Base-by-base conservation (phyloP, 768 basidiomycete species). In the Psilocybe cyanescens region DNA sequence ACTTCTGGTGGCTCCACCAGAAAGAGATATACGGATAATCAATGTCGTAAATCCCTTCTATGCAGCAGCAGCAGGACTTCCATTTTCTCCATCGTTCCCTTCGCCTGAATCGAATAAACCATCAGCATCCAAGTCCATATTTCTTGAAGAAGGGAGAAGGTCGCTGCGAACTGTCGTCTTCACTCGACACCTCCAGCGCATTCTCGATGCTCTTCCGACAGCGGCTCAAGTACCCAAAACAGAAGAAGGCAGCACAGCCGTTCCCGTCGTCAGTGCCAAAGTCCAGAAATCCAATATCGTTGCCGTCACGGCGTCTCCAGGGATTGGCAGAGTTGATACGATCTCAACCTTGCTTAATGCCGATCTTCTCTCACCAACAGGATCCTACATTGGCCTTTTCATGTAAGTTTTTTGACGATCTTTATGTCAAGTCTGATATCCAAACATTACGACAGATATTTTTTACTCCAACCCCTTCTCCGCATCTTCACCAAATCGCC, bases 31-130 rank as follows among this genome's bases (percentile, higher is more conserved):
- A 45, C 89, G 95, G n/a, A 85, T 97, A 64, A 79, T 98, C 70
- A 88, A 88, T 58, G 80, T 95, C 44, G 83, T 96, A 70, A 94
- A 95, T 60, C 94, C 94, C 2, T 93, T 94, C 66, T 97, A 97
- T 67, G 88, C 94, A 2, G 93, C 95, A 1, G 90, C 92, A 0
- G 78, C 85, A 3, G 81, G 83, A 3, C 50, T 66, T 65, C 76
- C 70, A 24, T 71, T 66, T 49, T 59, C 62, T 37, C 63, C 66
- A 16, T 67, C 68, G 46, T 57, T 76, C 59, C 44, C 64, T 12
- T 47, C 76, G 66, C 64, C 63, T 64, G 60, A 72, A 68, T 8
- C 67, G 12, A 30, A 49, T 9, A 33, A 48, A 71, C 14, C 44
- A 33, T 41, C 58, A 44, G 62, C 58, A 28, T 63, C 65, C 0